A percentile compares a stretch with the other conserved stretches of the same genome.
Conservation (phyloP, 768 basidiomycete species). For the Pholiota conissans region DNA sequence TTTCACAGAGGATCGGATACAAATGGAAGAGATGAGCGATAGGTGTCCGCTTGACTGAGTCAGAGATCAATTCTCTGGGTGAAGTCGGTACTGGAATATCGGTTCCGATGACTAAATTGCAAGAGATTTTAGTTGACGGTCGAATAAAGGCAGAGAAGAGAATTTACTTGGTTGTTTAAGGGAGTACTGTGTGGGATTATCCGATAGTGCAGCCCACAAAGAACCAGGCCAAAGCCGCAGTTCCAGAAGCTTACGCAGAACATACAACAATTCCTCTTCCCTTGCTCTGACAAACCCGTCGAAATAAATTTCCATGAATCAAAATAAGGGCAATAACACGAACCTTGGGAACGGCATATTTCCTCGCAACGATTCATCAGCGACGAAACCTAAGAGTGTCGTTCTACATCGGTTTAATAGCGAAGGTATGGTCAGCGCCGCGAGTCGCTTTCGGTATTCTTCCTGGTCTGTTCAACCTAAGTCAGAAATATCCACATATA, state of each 20-base stretch:
- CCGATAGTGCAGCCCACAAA: constrained; percentile 73
- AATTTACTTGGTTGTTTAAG: constrained; percentile 55
- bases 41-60: constrained; percentile 72
- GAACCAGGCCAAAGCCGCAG: constrained; percentile 76
- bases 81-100: constrained; percentile 40
- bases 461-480: constrained; percentile 53
- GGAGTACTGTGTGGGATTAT: constrained; percentile 57
- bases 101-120: constrained; percentile 22
- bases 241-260: constrained; percentile 73
- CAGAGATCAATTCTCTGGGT: constrained; percentile 59
- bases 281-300: constrained; percentile 50
- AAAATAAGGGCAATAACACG: not conserved
- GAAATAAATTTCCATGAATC: not conserved
- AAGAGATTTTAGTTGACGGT: too few species aligned
- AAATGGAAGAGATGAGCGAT: constrained; percentile 89
- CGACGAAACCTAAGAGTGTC: constrained; percentile 72
- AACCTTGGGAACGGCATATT: constrained; percentile 87
- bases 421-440: constrained; percentile 69
- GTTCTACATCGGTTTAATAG: constrained; percentile 76
- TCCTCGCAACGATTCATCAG: constrained; percentile 85
- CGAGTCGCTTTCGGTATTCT: constrained; percentile 60
- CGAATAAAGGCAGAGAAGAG: too few species aligned
- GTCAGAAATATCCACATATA: not conserved
- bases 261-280: constrained; percentile 88
- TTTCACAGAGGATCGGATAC: constrained; percentile 76